Conservation (phyloP, 1,284 basidiomycete genomes). For the Ustilago loliicola region DNA sequence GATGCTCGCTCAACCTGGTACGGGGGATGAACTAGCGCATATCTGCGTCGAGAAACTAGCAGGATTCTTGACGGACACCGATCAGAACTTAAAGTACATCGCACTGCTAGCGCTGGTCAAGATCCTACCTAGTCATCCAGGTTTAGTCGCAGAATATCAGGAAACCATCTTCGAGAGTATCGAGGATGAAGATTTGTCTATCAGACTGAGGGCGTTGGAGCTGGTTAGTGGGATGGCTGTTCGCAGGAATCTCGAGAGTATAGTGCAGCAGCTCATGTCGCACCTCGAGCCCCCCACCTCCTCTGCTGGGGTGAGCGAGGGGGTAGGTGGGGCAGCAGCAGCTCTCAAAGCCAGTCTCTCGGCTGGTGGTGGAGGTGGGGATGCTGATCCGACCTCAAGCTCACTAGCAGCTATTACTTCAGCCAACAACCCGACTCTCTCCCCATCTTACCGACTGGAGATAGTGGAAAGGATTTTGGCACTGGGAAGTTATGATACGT, state of each 20-base stretch:
- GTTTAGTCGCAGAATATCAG: conserved; percentile 91
- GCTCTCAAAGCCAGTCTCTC: conserved; percentile 71
- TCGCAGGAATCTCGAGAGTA: conserved; percentile 84
- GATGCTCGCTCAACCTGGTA: conserved; percentile 77
- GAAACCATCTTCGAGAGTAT: conserved; percentile 90
- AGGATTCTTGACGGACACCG: conserved; percentile 88
- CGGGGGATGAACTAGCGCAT: conserved; percentile 79
- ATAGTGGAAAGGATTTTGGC: conserved; percentile 84
- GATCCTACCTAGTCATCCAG: conserved; percentile 91
- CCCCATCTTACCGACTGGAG: conserved; percentile 83
- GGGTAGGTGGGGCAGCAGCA: conserved; percentile 72
- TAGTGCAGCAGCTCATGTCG: conserved; percentile 86
- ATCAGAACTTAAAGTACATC: conserved; percentile 97
- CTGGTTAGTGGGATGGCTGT: conserved; percentile 91
- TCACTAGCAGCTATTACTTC: conserved; percentile 42
- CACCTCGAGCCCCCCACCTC: conserved; percentile 79
- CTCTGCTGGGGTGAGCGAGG: conserved; percentile 14
- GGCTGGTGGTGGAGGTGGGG: conserved; percentile 70
- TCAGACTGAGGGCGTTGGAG: conserved; percentile 93
- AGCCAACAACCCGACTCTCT: conserved; percentile 72
- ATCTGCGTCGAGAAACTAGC: conserved; percentile 94
- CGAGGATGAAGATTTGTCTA: conserved; percentile 93
- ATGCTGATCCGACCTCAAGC: conserved; percentile 45
- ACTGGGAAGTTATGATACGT: conserved; percentile 85
- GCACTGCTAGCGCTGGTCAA: conserved; percentile 93